Conservation (phyloP, 495 filamentous ascomycete genomes). For the Mycothermus thermophilus region DNA sequence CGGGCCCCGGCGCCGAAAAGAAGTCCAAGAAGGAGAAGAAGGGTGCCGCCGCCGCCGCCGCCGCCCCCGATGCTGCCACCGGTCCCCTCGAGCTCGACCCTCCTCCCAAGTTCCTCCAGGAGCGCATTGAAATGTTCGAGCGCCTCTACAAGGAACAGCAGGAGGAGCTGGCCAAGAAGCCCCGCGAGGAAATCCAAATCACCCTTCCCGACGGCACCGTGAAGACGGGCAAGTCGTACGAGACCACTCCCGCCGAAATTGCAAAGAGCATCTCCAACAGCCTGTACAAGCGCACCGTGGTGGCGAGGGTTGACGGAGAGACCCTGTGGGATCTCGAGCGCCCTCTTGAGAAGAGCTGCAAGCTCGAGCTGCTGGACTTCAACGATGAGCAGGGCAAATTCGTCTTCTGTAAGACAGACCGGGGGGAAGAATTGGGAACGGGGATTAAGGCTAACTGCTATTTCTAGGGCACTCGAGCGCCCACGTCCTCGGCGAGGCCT, state of each 20-base stretch:
- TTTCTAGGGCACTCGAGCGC: conserved; percentile 78
- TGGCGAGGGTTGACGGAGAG: conserved; percentile 61
- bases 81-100: conserved; percentile 44
- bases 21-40: conserved; percentile 28
- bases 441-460: conserved; percentile 16
- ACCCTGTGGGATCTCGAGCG: conserved; percentile 84
- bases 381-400: conserved; percentile 65
- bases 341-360: conserved; percentile 70
- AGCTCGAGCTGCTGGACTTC: conserved; percentile 69
- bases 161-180: conserved; percentile 51
- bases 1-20: conserved; percentile 19
- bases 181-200: conserved; percentile 52
- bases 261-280: conserved; percentile 55
- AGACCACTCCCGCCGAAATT: conserved; percentile 54
- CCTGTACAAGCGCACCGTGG: conserved; percentile 59
- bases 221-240: conserved; percentile 52
- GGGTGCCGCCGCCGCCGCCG: conserved; percentile 30
- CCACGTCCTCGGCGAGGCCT: conserved; percentile 86
- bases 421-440: background rate
- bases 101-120: conserved; percentile 65
- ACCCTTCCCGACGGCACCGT: conserved; percentile 49
- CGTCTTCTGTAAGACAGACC: conserved; percentile 12
- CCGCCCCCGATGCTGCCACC: conserved; percentile 21
- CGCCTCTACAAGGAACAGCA: conserved; percentile 71
- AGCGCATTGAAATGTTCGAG: conserved; percentile 78